Base-by-base conservation (phyloP, 768 basidiomycete genomes). In the Crucibulum laeve region DNA sequence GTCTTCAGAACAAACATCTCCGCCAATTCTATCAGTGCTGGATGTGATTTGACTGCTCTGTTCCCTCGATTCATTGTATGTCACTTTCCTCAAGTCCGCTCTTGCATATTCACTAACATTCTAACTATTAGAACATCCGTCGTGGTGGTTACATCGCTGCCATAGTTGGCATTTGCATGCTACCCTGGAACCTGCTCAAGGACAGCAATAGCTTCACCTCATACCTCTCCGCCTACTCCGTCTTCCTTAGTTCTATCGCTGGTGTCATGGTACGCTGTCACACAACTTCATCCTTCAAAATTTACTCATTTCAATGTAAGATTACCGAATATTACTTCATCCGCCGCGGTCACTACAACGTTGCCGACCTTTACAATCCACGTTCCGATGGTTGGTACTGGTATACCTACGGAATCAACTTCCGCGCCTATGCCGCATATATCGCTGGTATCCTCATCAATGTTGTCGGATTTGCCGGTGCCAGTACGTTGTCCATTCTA, bases 91-190 rank as follows among this genome's bases (percentile, higher is more conserved):
- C 25, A 11, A 6, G 8, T 22, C 5, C 15, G 34, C 19, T 15
- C 38, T 48, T 24, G 24, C 25, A 11, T 36, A 21, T 28, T 34
- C 38, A 26, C 34, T 19, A 30, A 33, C 33, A 38, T 28, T 18
- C 15, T 33, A 22, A 10, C 25, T 34, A 5, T 32, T 42, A 84
- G 80, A 90, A 86, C 56, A 91, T 92, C 57, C 80, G 89, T 17
- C 77, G 89, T 15, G 89, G 91, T 22, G 88, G 89, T 13, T 93
- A 85, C 63, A 64, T 91, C 37, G 84, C 82, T n/a, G 87, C 87
- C 5, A 70, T 84, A 37, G 80, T 88, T 30, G 88, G 88, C 4
- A 55, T 90, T 24, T 77, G 71, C 61, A 87, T 87, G 69, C 75
- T 81, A 26, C 87, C 84, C 1, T 88, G 87, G 87, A 84, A 85